phyloP scores from a whole-genome alignment of 768 basidiomycete species.

The Cystobasidium onofrii region DNA sequence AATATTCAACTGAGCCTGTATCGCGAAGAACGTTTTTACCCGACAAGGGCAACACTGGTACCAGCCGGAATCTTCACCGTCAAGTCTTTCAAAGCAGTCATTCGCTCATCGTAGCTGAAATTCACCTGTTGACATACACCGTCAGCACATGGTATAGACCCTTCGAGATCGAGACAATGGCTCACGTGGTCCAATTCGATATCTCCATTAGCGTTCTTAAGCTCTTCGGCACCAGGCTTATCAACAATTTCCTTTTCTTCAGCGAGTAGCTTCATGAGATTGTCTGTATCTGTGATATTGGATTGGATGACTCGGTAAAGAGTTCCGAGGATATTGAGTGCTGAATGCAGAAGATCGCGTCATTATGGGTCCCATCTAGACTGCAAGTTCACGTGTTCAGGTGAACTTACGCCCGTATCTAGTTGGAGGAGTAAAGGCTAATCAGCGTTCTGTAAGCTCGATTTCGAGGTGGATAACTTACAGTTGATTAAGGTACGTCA shows the following conservation, averaged over 20 bases:
- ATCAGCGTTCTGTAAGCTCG: neutral
- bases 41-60: constrained; percentile 80
- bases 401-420: constrained; percentile 35
- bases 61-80: constrained; percentile 83
- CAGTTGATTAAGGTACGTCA: constrained; percentile 64
- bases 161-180: no score
- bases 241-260: constrained; percentile 79
- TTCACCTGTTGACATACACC: constrained; percentile 7
- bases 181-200: constrained; percentile 74
- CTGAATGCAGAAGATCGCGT: constrained; percentile 45
- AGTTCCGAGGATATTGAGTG: constrained; percentile 67
- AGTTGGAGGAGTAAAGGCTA: neutral
- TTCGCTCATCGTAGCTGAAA: constrained; percentile 43
- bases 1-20: neutral
- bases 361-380: no score
- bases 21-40: constrained; percentile 41
- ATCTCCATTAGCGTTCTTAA: constrained; percentile 64
- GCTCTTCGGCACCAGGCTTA: constrained; percentile 62
- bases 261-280: constrained; percentile 67
- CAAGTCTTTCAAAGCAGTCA: constrained; percentile 62
- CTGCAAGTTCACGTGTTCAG: no score
- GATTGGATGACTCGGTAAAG: constrained; percentile 70
- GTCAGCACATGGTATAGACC: no score
- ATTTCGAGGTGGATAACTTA: constrained; percentile 44
- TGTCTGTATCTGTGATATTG: constrained; percentile 66